Base-by-base conservation (phyloP, 768 basidiomycete genomes). In the Xanthoconium purpureum region DNA sequence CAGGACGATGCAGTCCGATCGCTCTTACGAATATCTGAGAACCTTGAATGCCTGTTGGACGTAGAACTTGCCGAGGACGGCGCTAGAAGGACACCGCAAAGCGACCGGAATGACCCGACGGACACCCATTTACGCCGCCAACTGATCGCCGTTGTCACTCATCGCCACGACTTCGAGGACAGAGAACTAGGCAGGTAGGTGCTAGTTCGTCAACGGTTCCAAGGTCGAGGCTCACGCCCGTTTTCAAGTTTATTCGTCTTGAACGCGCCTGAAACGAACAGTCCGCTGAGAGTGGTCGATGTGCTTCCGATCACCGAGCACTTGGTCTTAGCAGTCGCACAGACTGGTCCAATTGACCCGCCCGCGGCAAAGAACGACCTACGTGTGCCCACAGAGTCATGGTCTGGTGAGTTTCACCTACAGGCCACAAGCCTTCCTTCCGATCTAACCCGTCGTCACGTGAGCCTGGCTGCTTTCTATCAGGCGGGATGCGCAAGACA, bases 381-480 rank as follows among this genome's bases (percentile, higher is more conserved):
- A 64, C 70, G 40, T 15, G 50, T 55, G 29, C 76, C 78, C 57
- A 68, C 74, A 8, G 69, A 72, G 39, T 68, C 50, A 32, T 33
- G 18, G 78, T 63, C 66, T 9, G 80, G 83, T 84, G 63, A 20
- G 70, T 59, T 58, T 9, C 24, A 24, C 24, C 24, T 24, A 24
- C 24, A 14, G n/a, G 33, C 33, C 38, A 24, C 24, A 24, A 18
- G 11, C 18, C 17, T 9, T 28, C 28, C 36, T 4, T 33, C 48
- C 12, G 14, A 17, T 40, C 50, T 60, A 56, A 59, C 39, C n/a
- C 6, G 13, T 24, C 12, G 39, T 45, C 53, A 28, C 37, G 30
- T 51, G 36, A 87, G 86, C 80, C 15, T 77, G 87, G 52, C 74
- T 71, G 17, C 69, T 88, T n/a, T 81, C 78, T 1, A 75, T 88